phyloP scores from a whole-genome alignment of 2,329 filamentous ascomycete species.

The Colletotrichum graminicola region DNA sequence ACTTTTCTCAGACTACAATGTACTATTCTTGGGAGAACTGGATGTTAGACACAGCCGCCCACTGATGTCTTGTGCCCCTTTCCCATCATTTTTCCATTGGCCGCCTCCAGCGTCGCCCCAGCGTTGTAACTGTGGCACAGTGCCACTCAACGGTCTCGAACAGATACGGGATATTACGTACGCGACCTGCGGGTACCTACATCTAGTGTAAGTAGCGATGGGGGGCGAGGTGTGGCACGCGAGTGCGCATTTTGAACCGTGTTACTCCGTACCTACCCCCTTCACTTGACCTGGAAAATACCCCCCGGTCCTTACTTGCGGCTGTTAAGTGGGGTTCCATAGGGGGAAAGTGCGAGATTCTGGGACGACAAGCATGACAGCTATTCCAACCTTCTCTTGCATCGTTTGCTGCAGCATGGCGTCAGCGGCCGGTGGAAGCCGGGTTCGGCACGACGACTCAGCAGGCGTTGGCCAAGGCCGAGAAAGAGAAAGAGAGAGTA shows the following conservation, averaged over 20 bases:
- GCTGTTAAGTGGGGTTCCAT: slow-evolving; percentile 31
- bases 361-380: slow-evolving; percentile 27
- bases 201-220: background rate
- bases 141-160: slow-evolving; percentile 22
- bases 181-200: slow-evolving; percentile 22
- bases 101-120: background rate
- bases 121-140: background rate
- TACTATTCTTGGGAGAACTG: slow-evolving; percentile 12
- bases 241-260: background rate
- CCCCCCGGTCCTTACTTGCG: slow-evolving; percentile 14
- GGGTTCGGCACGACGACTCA: background rate
- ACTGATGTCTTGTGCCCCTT: background rate
- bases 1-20: slow-evolving; percentile 21
- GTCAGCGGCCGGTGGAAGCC: background rate
- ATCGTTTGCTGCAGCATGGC: background rate
- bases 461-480: background rate
- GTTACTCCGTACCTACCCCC: no score
- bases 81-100: slow-evolving; percentile 13
- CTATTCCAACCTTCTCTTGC: slow-evolving; percentile 11
- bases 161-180: slow-evolving; percentile 37
- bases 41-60: background rate
- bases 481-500: background rate
- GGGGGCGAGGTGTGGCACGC: background rate
- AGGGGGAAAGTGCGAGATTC: background rate
- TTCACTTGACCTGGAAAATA: background rate